Percentiles rank a stretch among this genome's conserved stretches.
phyloP scores from a whole-genome alignment of 345 rosid species.

The Citrus glauca region DNA sequence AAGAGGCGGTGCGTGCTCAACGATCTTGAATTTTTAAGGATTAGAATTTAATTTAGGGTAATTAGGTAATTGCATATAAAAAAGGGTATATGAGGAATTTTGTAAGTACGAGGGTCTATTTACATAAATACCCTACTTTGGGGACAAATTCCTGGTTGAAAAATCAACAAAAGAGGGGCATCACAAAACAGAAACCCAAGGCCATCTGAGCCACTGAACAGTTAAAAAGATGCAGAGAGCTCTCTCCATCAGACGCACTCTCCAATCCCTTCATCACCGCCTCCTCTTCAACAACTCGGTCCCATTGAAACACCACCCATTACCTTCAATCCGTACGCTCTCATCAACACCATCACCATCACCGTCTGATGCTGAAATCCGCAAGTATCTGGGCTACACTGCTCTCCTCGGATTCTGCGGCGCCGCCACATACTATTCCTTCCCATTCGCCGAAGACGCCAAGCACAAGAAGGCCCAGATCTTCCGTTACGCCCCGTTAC shows the following conservation, averaged over 20 bases:
- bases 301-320: slow-evolving; percentile 18
- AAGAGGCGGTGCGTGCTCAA: too few species aligned
- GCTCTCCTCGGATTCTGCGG: slow-evolving; percentile 80
- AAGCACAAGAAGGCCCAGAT: slow-evolving; percentile 89
- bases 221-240: slow-evolving; percentile 47
- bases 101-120: too few species aligned
- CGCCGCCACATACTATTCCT: slow-evolving; percentile 85
- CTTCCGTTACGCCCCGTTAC: slow-evolving; percentile 88
- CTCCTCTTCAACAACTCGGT: background rate
- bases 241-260: slow-evolving; percentile 46
- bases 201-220: background rate
- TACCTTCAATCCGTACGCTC: slow-evolving; percentile 36
- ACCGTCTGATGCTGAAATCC: slow-evolving; percentile 62
- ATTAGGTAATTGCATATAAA: too few species aligned
- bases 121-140: too few species aligned
- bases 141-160: too few species aligned
- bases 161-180: background rate
- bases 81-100: too few species aligned
- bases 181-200: background rate
- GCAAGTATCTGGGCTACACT: slow-evolving; percentile 77
- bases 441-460: slow-evolving; percentile 70
- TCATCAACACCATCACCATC: slow-evolving; percentile 37
- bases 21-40: too few species aligned
- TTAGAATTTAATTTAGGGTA: too few species aligned
- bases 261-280: slow-evolving; percentile 24